Evolutionary conservation across 2,329 filamentous ascomycete species (phyloP).

Genomic region (Colletotrichum sp.): DNA sequence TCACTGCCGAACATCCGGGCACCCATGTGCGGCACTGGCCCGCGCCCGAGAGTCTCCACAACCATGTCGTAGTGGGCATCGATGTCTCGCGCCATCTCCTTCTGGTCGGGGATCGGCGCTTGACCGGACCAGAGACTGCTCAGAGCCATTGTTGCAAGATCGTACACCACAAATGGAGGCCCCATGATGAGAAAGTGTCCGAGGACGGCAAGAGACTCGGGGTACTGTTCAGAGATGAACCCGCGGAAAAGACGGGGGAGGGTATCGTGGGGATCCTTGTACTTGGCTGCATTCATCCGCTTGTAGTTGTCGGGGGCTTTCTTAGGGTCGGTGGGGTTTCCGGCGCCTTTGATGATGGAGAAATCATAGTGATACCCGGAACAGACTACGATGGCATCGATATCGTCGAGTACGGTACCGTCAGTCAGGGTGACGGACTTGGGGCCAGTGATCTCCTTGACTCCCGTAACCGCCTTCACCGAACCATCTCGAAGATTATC

Average conservation of each 20-base stretch:
- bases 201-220: conserved; percentile 33
- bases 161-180: conserved; percentile 30
- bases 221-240: conserved; percentile 34
- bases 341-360: conserved; percentile 29
- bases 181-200: conserved; percentile 28
- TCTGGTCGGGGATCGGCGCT: conserved; percentile 21
- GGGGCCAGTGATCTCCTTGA: conserved; percentile 31
- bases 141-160: conserved; percentile 33
- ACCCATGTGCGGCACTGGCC: conserved; percentile 28
- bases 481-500: conserved; percentile 28
- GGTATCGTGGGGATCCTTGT: conserved; percentile 23
- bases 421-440: conserved; percentile 30
- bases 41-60: conserved; percentile 23
- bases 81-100: conserved; percentile 30
- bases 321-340: conserved; percentile 28
- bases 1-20: conserved; percentile 22
- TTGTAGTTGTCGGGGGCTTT: conserved; percentile 29
- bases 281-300: conserved; percentile 24
- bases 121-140: conserved; percentile 29
- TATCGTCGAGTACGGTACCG: conserved; percentile 31
- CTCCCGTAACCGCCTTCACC: conserved; percentile 28
- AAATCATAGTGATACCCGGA: conserved; percentile 34
- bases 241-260: conserved; percentile 33
- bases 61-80: conserved; percentile 29
- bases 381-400: conserved; percentile 36